These are phyloP conservation scores for Citrus cavaleriei DNA, from an alignment of 345 rosid genomes.

Conservation along the genomic window DNA sequence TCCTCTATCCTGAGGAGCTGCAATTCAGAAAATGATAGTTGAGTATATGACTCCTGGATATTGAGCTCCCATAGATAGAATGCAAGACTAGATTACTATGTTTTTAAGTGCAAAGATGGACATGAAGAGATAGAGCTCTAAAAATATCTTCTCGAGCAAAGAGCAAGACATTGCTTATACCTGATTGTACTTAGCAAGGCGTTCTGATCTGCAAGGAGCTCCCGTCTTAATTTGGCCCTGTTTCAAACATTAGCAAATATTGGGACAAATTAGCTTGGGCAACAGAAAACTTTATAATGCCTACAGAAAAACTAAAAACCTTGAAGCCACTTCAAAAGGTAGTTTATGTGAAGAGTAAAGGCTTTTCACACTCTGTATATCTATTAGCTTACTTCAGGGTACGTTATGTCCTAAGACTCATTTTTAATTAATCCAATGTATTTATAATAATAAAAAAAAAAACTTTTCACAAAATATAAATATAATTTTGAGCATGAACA, in stretches of 20 bases:
- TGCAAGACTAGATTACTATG: not conserved
- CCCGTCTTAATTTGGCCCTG: slow-evolving; percentile 73
- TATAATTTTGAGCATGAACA: not conserved
- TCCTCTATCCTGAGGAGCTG: slow-evolving; percentile 58
- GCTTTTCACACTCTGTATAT: too few species aligned
- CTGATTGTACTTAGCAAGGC: slow-evolving; percentile 75
- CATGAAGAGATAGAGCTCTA: not conserved
- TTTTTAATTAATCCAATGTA: too few species aligned
- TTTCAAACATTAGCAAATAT: not conserved
- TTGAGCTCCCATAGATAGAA: not conserved
- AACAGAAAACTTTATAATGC: not conserved
- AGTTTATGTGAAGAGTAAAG: not conserved
- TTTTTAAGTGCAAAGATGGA: not conserved
- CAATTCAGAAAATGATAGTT: not conserved
- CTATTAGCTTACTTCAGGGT: too few species aligned
- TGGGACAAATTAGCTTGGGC: not conserved
- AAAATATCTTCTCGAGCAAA: not conserved
- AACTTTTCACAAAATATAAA: not conserved
- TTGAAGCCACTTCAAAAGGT: not conserved
- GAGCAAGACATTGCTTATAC: slow-evolving; percentile 18
- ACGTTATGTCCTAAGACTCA: not conserved
- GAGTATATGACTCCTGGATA: not conserved
- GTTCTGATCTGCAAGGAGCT: slow-evolving; percentile 74
- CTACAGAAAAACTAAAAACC: too few species aligned
- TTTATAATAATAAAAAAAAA: not conserved